phyloP scores from a whole-genome alignment of 1,139 yeast species.

The Yamadazyma atmosphaerica region DNA sequence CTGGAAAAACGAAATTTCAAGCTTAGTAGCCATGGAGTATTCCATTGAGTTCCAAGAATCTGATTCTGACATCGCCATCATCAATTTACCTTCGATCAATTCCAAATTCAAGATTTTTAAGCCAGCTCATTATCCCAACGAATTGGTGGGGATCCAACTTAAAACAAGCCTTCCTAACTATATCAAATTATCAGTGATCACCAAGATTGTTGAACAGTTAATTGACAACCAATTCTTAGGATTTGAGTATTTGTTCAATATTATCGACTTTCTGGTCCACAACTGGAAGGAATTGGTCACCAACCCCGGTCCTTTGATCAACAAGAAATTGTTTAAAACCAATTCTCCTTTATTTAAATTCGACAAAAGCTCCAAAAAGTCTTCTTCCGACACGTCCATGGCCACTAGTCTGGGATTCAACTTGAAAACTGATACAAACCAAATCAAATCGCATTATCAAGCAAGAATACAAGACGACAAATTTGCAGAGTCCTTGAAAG shows the following conservation, averaged over 20 bases:
- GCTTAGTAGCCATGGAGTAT: conserved; percentile 55
- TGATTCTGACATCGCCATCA: conserved; percentile 3
- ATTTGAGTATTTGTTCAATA: conserved; percentile 62
- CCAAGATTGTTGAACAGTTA: conserved; percentile 46
- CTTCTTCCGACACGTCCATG: not conserved
- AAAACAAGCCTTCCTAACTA: conserved; percentile 68
- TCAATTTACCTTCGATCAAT: conserved; percentile 4
- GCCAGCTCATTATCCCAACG: conserved; percentile 55
- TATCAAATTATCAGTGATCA: conserved; percentile 64
- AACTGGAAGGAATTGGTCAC: conserved; percentile 57
- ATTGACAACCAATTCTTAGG: conserved; percentile 52
- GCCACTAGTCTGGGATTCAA: conserved; percentile 1
- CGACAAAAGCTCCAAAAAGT: not conserved
- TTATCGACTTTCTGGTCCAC: conserved; percentile 75
- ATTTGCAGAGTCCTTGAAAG: conserved; percentile 15
- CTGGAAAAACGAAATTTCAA: conserved; percentile 82
- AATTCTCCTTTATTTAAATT: conserved; percentile 3
- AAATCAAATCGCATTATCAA: conserved; percentile 24
- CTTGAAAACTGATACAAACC: conserved; percentile 5
- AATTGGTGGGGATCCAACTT: conserved; percentile 62
- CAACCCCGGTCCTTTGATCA: conserved; percentile 67
- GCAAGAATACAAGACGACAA: conserved; percentile 10
- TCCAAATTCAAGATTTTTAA: conserved; percentile 46
- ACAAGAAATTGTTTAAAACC: conserved; percentile 7
- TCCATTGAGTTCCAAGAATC: conserved; percentile 6